Conservation (phyloP, 345 rosid genomes). For the Litchi chinensis region DNA sequence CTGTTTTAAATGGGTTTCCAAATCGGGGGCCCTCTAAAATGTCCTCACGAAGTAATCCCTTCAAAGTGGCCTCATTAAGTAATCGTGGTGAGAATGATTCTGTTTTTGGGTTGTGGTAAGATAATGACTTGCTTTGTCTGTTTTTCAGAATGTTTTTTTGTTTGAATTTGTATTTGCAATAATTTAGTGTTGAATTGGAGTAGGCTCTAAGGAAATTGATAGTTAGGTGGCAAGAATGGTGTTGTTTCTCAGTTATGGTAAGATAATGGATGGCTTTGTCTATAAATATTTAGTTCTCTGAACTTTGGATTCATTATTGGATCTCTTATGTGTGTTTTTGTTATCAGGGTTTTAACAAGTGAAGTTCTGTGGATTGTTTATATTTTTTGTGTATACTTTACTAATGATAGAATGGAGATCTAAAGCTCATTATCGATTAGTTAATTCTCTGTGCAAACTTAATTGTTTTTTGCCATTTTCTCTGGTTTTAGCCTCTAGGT, state of each 20-base stretch:
- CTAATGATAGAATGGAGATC: neutral
- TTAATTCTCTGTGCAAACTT: neutral
- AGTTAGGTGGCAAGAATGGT: no score
- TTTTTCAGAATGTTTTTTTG: no score
- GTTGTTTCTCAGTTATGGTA: no score
- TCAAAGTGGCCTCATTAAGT: no score
- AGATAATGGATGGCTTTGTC: neutral
- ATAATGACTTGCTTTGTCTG: neutral
- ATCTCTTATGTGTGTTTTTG: neutral
- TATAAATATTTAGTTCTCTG: no score
- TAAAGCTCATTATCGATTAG: neutral
- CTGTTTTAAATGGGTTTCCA: slow-evolving; percentile 34
- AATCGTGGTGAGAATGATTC: neutral
- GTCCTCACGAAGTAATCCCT: slow-evolving; percentile 17
- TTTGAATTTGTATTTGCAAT: no score
- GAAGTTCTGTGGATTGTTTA: neutral
- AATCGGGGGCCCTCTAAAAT: slow-evolving; percentile 39
- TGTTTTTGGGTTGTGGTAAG: neutral
- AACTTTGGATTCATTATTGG: no score
- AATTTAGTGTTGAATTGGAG: no score
- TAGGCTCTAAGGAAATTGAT: no score
- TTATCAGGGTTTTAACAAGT: no score
- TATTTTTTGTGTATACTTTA: neutral
- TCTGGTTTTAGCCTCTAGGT: neutral
- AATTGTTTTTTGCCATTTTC: neutral